Base-by-base conservation (phyloP, 306 rosid species). In the Begonia fuchsioides region DNA sequence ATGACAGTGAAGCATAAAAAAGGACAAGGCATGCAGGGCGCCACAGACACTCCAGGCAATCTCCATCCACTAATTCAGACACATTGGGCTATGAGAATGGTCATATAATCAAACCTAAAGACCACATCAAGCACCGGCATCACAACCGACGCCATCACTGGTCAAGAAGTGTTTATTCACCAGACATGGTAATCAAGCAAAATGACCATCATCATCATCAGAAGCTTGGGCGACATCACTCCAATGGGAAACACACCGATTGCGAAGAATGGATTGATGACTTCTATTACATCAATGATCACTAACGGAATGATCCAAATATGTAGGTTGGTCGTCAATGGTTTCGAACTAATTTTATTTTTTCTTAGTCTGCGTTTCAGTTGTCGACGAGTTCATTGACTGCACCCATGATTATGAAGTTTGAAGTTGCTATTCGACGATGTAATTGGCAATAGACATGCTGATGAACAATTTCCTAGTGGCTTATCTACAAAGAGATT, bases 21-120 rank as follows among this genome's bases (percentile, higher is more conserved):
- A 11, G 17, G 59, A 76, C 73, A 67, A 49, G 69, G 43, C 76
- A 72, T 45, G 74, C 68, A 19, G 76, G 59, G 76, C 81, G 59
- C 51, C 60, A 60, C 52, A 84, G 65, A 58, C 86, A 49, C 58
- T 81, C 58, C 38, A 58, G 65, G 0, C 68, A n/a, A n/a, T 56
- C 62, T 2, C 73, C 76, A 35, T 58, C 49, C 39, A 51, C 56
- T 50, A 63, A 68, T 44, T 65, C 76, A 6, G 80, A 78, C 51
- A 53, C 64, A 40, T 75, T 69, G 8, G 62, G 59, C 51, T 52
- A 56, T 26, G 71, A 56, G 55, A 74, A 71, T 53, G 74, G 67
- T n/a, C 53, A 11, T 65, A 49, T 43, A 61, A 47, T 57, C 54
- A 43, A 32, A 15, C 72, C 69, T 61, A 74, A 48, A 65, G 56